Evolutionary conservation across 1,284 basidiomycete genomes (phyloP), one percentile per base, ranked within the genome.

Genomic region (Fomitopsis pinicola): DNA sequence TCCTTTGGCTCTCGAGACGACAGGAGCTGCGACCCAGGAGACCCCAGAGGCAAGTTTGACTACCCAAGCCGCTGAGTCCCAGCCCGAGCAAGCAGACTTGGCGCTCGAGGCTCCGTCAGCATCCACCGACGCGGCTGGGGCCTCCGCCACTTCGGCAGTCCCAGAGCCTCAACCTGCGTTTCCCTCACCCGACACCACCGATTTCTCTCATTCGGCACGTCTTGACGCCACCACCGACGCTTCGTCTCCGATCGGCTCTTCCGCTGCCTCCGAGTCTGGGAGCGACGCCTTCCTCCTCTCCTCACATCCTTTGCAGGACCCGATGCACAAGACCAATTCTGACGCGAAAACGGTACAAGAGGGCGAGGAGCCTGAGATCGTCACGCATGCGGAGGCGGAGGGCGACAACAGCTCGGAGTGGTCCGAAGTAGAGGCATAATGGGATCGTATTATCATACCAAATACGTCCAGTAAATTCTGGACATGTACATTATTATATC

Each of bases 221-320:
- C n/a, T 5, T 5, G 36, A 26, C 7, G 22, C 22, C 38, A 22
- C 10, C 15, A 5, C 48, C 36, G 58, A 59, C 7, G 33, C 19
- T 35, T 28, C 46, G 10, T 59, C 48, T 19, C 6, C 35, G 12
- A 42, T 38, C 17, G 36, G 38, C 17, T 33, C 58, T 26, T 9
- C 42, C 28, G 42, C 55, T 7, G n/a, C 48, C 40, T 9, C 42
- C 30, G 42, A 40, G 12, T 57, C 38, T 28, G 48, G 52, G 26
- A 22, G 38, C 48, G 58, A 28, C 38, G 48, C 46, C 3, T 59
- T 59, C 19, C 48, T 59, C 5, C 58, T 59, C 10, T 40, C 58
- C 5, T 40, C 46, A 10, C 42, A 38, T 30, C 58, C 58, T n/a
- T 15, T 59, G 14, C 35, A 52, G n/a, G 48, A 30, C 35, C 33